phyloP scores from a whole-genome alignment of 140 eudicot species.

The Stevia rebaudiana region DNA sequence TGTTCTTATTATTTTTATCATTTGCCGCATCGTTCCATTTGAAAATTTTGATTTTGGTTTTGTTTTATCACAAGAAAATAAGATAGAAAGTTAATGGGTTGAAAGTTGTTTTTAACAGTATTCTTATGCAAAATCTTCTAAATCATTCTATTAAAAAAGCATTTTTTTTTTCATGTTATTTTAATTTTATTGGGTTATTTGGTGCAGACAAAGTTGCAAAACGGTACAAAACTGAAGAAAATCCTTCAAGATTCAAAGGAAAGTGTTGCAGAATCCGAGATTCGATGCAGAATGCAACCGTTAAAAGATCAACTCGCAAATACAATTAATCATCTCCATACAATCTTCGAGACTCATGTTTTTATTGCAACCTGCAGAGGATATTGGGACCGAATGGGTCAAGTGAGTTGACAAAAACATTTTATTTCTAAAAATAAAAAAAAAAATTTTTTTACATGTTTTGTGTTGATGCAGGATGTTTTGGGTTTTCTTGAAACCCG shows the following conservation, averaged over 20 bases:
- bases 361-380: slow-evolving; percentile 75
- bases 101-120: not conserved
- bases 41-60: not conserved
- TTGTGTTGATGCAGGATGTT: slow-evolving; percentile 58
- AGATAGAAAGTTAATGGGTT: not conserved
- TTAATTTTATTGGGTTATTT: slow-evolving; percentile 10
- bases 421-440: not conserved
- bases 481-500: slow-evolving; percentile 68
- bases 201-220: slow-evolving; percentile 60
- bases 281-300: slow-evolving; percentile 68
- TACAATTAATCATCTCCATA: slow-evolving; percentile 68
- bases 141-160: not conserved
- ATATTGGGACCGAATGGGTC: slow-evolving; percentile 89
- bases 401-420: slow-evolving; percentile 41
- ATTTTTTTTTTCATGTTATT: not conserved
- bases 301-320: slow-evolving; percentile 57
- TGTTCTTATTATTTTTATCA: no score
- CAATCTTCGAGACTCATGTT: slow-evolving; percentile 55
- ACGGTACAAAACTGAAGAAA: slow-evolving; percentile 68
- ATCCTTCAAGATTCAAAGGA: slow-evolving; percentile 78
- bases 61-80: not conserved
- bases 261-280: slow-evolving; percentile 55
- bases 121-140: not conserved
- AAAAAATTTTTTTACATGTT: not conserved
- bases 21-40: no score